Base-by-base conservation (phyloP, 768 basidiomycete genomes). In the Boletus edulis region DNA sequence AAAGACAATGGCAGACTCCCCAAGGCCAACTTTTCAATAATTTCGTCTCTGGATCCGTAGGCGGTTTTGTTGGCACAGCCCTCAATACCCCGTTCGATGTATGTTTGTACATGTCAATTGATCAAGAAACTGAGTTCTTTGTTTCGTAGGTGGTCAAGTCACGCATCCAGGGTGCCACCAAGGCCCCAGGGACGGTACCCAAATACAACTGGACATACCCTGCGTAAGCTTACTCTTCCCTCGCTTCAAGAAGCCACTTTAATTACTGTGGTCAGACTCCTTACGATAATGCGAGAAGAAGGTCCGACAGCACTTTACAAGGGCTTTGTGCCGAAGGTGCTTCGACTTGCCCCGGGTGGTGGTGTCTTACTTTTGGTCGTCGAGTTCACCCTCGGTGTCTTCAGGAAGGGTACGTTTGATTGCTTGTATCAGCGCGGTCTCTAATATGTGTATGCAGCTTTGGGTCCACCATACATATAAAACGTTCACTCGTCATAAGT, bases 151-250 rank as follows among this genome's bases (percentile, higher is more conserved):
- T 98, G 58, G 91, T 97, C 57, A 98, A 98, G 73, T 94, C 94
- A 15, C 89, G 96, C 44, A 94, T 98, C 38, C 97, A 99, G 74
- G 86, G 89, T 42, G 73, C 82, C 18, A 75, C 76, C 40, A 83
- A 78, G 59, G 64, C 78, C 29, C 81, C 88, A 0, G 92, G 91
- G 15, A 83, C 85, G n/a, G 72, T 72, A 2, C 89, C 89, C 18
- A 95, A 94, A 66, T 94, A 95, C 74, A 90, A 89, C 73, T 97
- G 95, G 95, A 87, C 95, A 51, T 94, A 95, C 75, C 94, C 95
- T 15, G 89, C 91, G 56, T 82, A 61, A 34, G 75, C 57, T 42
- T 37, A 51, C 29, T 51, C 27, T 60, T 32, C 17, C 17, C 3
- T 32, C 4, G 20, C 8, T 38, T 12, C 57, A 7, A 12, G 4